A percentile compares a stretch with the other conserved stretches of the same genome.
Evolutionary conservation across 2,329 filamentous ascomycete species (phyloP).

Genomic region (Cucurbitaria berberidis): DNA sequence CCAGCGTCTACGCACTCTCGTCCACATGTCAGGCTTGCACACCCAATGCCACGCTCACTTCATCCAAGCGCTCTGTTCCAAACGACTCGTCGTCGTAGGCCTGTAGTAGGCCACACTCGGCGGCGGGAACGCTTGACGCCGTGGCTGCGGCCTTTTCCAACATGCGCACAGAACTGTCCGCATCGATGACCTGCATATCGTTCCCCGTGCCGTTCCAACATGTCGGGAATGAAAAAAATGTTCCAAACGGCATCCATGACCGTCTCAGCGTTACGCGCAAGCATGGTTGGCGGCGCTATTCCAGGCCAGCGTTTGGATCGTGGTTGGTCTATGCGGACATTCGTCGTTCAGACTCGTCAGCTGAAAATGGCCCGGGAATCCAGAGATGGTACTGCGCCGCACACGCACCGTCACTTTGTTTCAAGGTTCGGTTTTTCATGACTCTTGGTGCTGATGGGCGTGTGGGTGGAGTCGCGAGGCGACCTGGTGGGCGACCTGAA

Average conservation of each 20-base stretch:
- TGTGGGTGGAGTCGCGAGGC: constrained; percentile 7
- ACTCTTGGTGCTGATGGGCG: constrained; percentile 4
- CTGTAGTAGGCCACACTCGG: no score
- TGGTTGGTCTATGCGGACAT: background rate
- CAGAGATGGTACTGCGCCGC: constrained; percentile 4
- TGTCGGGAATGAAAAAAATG: constrained; percentile 2
- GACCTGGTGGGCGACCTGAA: constrained; percentile 3
- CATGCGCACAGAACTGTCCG: background rate
- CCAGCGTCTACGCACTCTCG: constrained; percentile 15
- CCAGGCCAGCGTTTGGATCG: constrained; percentile 1
- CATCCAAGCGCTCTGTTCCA: background rate
- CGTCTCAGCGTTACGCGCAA: constrained; percentile 12
- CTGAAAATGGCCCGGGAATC: constrained; percentile 9
- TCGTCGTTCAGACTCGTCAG: no score
- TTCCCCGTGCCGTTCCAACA: constrained; percentile 9
- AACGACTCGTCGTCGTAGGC: background rate
- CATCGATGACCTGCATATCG: constrained; percentile 18
- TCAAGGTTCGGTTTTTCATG: constrained; percentile 13
- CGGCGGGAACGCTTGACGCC: no score
- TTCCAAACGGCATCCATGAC: background rate
- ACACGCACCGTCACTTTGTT: constrained; percentile 9
- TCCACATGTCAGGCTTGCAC: no score
- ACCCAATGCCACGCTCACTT: background rate
- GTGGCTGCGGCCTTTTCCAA: background rate
- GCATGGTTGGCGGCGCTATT: constrained; percentile 17